Conservation (phyloP, 805 yeast genomes). For the Metschnikowia peoriensis region DNA sequence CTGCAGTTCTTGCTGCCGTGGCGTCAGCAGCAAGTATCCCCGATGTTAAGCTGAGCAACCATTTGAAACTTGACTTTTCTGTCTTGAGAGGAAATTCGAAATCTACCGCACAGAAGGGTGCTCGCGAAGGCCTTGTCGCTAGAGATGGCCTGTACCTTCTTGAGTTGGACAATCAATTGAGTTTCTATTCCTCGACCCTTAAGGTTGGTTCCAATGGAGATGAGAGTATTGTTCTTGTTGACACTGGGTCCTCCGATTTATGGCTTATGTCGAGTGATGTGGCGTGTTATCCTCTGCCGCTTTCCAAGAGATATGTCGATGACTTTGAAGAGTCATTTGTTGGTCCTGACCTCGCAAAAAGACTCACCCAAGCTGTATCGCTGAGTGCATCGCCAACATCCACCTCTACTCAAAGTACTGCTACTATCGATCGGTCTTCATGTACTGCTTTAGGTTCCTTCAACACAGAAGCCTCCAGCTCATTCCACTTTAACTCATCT, state of each 20-base stretch:
- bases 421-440: constrained; percentile 14
- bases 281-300: neutral
- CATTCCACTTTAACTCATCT: constrained; percentile 40
- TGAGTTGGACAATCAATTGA: constrained; percentile 1
- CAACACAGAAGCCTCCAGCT: constrained; percentile 34
- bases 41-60: neutral
- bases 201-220: constrained; percentile 10
- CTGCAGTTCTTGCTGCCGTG: neutral
- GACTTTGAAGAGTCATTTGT: neutral
- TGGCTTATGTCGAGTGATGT: constrained; percentile 32
- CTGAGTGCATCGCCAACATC: neutral
- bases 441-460: constrained; percentile 50
- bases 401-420: neutral
- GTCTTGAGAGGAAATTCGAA: neutral
- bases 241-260: constrained; percentile 43
- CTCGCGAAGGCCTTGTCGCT: neutral
- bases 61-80: neutral
- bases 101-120: neutral
- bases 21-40: neutral
- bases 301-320: too few species aligned
- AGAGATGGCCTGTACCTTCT: neutral
- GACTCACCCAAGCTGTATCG: neutral
- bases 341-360: constrained; percentile 1
- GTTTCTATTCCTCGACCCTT: constrained; percentile 3
- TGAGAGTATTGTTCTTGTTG: constrained; percentile 30